Conservation (phyloP, 2,329 filamentous ascomycete species). For the Colletotrichum lindemuthianum region DNA sequence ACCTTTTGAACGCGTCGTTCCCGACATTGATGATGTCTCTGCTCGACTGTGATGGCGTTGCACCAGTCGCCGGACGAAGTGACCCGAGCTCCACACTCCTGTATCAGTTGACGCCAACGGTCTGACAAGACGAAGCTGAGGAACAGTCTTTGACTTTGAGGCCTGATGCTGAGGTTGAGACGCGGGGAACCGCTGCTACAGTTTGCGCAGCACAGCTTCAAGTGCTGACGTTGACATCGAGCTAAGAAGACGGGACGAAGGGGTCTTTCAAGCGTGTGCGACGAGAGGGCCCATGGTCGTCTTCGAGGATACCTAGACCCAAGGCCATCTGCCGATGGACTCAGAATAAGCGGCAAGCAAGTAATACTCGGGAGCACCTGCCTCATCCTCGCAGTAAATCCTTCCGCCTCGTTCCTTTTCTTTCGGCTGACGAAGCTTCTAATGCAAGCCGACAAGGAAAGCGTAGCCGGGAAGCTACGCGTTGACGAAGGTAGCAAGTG, state of each 20-base stretch:
- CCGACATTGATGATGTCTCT: too few species aligned
- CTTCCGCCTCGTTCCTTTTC: too few species aligned
- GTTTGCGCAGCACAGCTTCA: constrained; percentile 17
- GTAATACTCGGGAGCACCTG: constrained; percentile 4
- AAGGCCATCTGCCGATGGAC: too few species aligned
- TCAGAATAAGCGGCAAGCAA: too few species aligned
- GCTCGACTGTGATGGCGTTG: too few species aligned
- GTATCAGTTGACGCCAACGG: constrained; percentile 15
- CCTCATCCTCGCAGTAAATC: neutral
- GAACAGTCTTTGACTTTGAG: constrained; percentile 21
- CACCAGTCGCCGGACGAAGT: neutral
- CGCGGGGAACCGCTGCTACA: constrained; percentile 14
- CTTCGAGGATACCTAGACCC: too few species aligned
- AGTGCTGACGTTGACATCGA: constrained; percentile 20
- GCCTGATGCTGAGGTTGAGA: constrained; percentile 21
- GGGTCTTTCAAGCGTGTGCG: constrained; percentile 5
- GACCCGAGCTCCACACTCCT: constrained; percentile 7
- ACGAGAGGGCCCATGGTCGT: constrained; percentile 20
- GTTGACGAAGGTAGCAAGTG: too few species aligned
- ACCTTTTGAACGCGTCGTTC: neutral
- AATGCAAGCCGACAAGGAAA: too few species aligned
- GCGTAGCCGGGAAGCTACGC: too few species aligned
- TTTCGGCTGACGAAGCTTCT: too few species aligned
- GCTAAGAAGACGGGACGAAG: constrained; percentile 23
- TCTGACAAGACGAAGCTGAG: constrained; percentile 14